phyloP scores from a whole-genome alignment of 257 asterid genomes.

The Parsonsia alboflavescens region DNA sequence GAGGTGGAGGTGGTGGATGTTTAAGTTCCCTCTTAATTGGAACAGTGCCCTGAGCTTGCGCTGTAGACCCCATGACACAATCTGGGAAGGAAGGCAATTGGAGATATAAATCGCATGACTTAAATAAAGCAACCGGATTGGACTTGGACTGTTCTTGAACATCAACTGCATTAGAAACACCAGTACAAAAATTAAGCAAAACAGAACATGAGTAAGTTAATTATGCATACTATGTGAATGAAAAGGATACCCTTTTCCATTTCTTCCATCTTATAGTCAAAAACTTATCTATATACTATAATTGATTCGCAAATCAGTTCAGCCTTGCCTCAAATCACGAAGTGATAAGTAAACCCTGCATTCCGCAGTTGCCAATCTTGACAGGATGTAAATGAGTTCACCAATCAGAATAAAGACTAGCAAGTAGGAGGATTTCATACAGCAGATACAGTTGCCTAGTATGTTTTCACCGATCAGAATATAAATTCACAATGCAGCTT shows the following conservation, averaged over 20 bases:
- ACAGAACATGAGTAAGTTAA: neutral
- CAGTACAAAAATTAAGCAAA: neutral
- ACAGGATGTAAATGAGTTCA: neutral
- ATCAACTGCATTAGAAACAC: constrained; percentile 30
- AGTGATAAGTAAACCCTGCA: neutral
- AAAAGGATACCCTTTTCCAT: neutral
- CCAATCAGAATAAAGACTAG: neutral
- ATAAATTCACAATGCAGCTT: neutral
- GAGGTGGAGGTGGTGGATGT: constrained; percentile 13
- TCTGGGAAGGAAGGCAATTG: constrained; percentile 12
- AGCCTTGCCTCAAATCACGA: neutral
- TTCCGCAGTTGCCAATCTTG: neutral
- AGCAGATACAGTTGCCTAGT: neutral
- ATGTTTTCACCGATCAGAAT: neutral
- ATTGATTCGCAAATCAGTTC: neutral
- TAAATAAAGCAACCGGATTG: constrained; percentile 16
- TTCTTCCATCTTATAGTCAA: neutral
- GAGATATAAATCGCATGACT: constrained; percentile 10
- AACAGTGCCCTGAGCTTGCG: constrained; percentile 13
- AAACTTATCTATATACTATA: too few relatives aligned
- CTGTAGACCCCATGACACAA: constrained; percentile 2
- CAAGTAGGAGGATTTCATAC: neutral
- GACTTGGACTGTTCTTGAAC: constrained; percentile 21
- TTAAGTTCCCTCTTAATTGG: constrained; percentile 12
- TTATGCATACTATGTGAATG: neutral